These are phyloP conservation scores for Lactuca sativa DNA, from an alignment of 129 eudicot species.

Conservation along the genomic window DNA sequence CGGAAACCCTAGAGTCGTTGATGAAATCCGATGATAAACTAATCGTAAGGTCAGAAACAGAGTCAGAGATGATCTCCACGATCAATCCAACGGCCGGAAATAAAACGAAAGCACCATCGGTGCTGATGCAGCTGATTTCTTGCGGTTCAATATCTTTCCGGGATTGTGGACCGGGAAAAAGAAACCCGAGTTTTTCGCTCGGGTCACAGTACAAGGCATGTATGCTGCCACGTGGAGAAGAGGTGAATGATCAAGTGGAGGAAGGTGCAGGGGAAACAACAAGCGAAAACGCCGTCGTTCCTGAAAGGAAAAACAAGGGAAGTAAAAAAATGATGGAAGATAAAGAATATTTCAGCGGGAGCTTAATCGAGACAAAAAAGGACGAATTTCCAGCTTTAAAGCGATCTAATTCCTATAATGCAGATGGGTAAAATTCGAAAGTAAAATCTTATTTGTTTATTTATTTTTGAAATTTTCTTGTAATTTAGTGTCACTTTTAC, in stretches of 20 bases:
- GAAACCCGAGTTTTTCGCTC: slow-evolving; percentile 46
- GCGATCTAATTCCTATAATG: slow-evolving; percentile 82
- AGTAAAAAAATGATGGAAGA: slow-evolving; percentile 41
- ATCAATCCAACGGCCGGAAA: slow-evolving; percentile 38
- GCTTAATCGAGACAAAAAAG: slow-evolving; percentile 74
- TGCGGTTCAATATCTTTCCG: slow-evolving; percentile 87
- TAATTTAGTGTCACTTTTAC: slow-evolving; percentile 12
- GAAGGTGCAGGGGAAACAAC: slow-evolving; percentile 32
- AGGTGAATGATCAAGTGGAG: slow-evolving; percentile 33
- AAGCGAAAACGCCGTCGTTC: slow-evolving; percentile 16
- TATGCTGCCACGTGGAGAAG: slow-evolving; percentile 67
- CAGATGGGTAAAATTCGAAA: slow-evolving; percentile 49
- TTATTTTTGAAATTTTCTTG: neutral
- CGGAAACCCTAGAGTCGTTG: slow-evolving; percentile 79
- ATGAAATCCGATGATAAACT: slow-evolving; percentile 70
- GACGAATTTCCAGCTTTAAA: slow-evolving; percentile 56
- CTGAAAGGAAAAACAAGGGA: slow-evolving; percentile 7
- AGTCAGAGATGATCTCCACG: neutral
- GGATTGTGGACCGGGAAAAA: slow-evolving; percentile 64
- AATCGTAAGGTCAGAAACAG: slow-evolving; percentile 28
- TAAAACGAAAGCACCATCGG: slow-evolving; percentile 55
- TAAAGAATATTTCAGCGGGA: slow-evolving; percentile 88
- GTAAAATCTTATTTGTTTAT: neutral
- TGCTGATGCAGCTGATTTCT: slow-evolving; percentile 72
- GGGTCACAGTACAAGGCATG: slow-evolving; percentile 42